Conservation (phyloP, 83 land plant species). For the Isoetes engelmannii region DNA sequence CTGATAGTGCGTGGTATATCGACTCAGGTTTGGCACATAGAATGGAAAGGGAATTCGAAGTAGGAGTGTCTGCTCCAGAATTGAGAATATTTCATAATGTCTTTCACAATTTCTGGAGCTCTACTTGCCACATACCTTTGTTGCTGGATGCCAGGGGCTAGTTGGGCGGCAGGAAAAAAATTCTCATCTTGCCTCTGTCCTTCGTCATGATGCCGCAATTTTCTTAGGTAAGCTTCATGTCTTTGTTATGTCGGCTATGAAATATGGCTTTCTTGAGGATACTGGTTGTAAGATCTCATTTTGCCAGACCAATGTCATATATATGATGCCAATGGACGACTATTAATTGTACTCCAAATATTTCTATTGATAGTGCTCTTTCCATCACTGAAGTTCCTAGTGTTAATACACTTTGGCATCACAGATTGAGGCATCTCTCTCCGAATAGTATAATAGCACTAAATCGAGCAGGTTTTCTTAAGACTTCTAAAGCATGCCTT, state of each 20-base stretch:
- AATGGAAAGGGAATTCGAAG: constrained; percentile 33
- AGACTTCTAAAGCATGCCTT: no score
- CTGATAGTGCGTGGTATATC: no score
- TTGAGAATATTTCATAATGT: constrained; percentile 50
- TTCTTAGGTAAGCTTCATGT: constrained; percentile 56
- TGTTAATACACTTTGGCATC: no score
- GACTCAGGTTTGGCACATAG: neutral
- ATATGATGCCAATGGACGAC: no score
- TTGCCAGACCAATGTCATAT: no score
- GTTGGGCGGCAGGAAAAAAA: constrained; percentile 41
- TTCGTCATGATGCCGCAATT: constrained; percentile 66
- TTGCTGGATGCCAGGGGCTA: constrained; percentile 11
- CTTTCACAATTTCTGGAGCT: constrained; percentile 11
- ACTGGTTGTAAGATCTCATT: no score
- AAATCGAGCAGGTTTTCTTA: no score
- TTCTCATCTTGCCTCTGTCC: constrained; percentile 53
- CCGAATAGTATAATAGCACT: no score
- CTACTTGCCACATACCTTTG: constrained; percentile 12
- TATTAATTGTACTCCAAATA: no score
- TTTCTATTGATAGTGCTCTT: no score
- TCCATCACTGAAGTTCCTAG: no score
- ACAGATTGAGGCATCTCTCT: no score
- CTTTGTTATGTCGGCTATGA: neutral
- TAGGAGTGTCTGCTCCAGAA: constrained; percentile 15
- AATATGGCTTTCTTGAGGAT: neutral